Evolutionary conservation across 139 green algal genomes (phyloP), one percentile per base, ranked within the genome.

Genomic region (Medakamo hakoo): DNA sequence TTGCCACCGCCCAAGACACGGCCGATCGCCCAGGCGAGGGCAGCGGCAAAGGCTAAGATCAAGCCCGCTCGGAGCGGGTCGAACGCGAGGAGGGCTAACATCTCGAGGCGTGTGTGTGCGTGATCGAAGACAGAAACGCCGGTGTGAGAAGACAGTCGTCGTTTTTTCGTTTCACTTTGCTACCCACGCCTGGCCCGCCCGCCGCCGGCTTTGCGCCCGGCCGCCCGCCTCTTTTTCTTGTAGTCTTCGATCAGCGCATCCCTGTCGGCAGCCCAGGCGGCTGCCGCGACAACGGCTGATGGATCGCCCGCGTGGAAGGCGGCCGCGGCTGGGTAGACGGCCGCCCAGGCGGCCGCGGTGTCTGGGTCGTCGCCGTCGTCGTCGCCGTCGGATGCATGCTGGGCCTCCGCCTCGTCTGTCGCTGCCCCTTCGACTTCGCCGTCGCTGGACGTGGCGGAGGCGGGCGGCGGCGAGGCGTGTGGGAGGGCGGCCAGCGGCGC

Each of bases 11-110:
- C 40, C 40, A 52, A 16, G 9, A 52, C n/a, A n/a, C n/a, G n/a
- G n/a, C n/a, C n/a, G n/a, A n/a, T n/a, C n/a, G n/a, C n/a, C 21
- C 24, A 66, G 21, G 61, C 61, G 24, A 66, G 27, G 25, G 57
- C 61, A 0, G 61, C 61, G 57, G 28, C 61, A 24, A 66, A 31
- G 25, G 56, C 29, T 27, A 57, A 60, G 0, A 60, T 60, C 27
- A 57, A n/a, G n/a, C n/a, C n/a, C n/a, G n/a, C n/a, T n/a, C n/a
- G n/a, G n/a, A n/a, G n/a, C n/a, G n/a, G n/a, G n/a, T n/a, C n/a
- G n/a, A n/a, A n/a, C n/a, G n/a, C n/a, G n/a, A n/a, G n/a, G n/a
- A n/a, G n/a, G n/a, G n/a, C n/a, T n/a, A n/a, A n/a, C n/a, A n/a
- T n/a, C n/a, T n/a, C n/a, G n/a, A n/a, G n/a, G n/a, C n/a, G n/a